Evolutionary conservation across 192 early-diverging fungal species (phyloP).

Genomic region (Coemansia sp.): DNA sequence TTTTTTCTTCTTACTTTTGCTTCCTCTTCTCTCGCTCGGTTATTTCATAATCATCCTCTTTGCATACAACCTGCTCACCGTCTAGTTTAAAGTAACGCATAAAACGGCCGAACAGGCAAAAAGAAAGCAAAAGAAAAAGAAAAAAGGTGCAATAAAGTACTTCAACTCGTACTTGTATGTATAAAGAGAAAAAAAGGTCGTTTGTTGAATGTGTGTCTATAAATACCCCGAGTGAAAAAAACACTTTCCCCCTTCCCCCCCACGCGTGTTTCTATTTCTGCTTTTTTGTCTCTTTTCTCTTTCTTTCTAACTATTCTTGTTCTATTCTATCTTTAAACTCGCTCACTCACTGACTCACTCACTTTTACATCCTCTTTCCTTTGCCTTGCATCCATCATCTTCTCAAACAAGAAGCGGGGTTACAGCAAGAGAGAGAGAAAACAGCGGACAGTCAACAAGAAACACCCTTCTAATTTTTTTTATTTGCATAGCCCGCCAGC

Average conservation of each 20-base stretch:
- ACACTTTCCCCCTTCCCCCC: not conserved
- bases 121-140: not conserved
- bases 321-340: conserved; percentile 2
- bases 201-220: not conserved
- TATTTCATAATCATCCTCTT: conserved; percentile 7
- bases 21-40: conserved; percentile 4
- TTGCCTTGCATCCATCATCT: not conserved
- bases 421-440: not conserved
- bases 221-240: conserved; percentile 7
- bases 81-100: not conserved
- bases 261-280: conserved; percentile 14
- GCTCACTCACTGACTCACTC: not conserved
- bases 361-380: not conserved
- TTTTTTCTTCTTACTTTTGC: conserved; percentile 3
- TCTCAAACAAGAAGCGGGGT: not conserved
- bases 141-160: not conserved
- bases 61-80: conserved; percentile 4
- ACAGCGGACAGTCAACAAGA: no score
- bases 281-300: conserved; percentile 11
- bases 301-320: conserved; percentile 1
- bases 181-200: not conserved
- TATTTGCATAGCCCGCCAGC: not conserved
- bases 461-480: not conserved
- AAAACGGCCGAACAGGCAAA: not conserved
- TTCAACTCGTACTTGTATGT: not conserved